Percentiles rank a stretch among this genome's conserved stretches.
Evolutionary conservation across 78 protist genomes (phyloP).

Genomic region (Dictyostelium discoideum): DNA sequence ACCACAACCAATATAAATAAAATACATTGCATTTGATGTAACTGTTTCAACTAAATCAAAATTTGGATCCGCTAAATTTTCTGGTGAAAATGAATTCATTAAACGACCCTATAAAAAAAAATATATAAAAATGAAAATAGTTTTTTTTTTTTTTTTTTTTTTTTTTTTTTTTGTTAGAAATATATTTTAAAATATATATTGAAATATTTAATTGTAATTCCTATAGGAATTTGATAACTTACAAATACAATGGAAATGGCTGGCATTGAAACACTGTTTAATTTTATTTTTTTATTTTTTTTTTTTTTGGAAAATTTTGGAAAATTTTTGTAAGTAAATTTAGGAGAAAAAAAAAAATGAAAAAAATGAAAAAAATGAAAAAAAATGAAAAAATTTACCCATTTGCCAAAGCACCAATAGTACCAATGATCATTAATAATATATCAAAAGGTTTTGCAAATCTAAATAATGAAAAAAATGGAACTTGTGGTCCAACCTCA

Average conservation of each 20-base stretch:
- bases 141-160: too few species aligned
- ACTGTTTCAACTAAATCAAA: conserved; percentile 12
- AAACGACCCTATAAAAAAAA: neutral
- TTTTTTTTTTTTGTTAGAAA: too few species aligned
- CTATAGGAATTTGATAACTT: too few species aligned
- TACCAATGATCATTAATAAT: conserved; percentile 41
- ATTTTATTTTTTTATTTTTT: too few species aligned
- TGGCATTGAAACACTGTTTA: conserved; percentile 68
- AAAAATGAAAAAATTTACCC: neutral
- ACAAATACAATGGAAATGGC: conserved; percentile 65
- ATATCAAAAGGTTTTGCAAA: conserved; percentile 48
- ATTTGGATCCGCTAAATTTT: conserved; percentile 5
- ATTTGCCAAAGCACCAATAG: conserved; percentile 53
- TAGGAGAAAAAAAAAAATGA: too few species aligned
- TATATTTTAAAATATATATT: too few species aligned
- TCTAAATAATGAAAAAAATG: conserved; percentile 43
- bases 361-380: too few species aligned
- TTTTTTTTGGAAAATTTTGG: too few species aligned
- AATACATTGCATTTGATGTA: conserved; percentile 14
- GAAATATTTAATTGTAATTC: too few species aligned
- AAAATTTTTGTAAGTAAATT: too few species aligned
- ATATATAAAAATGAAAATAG: too few species aligned
- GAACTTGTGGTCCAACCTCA: conserved; percentile 19
- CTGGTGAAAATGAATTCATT: conserved; percentile 36
- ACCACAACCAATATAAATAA: conserved; percentile 53